Conservation (phyloP, 805 yeast species). For the Cyberlindnera bimundalis region DNA sequence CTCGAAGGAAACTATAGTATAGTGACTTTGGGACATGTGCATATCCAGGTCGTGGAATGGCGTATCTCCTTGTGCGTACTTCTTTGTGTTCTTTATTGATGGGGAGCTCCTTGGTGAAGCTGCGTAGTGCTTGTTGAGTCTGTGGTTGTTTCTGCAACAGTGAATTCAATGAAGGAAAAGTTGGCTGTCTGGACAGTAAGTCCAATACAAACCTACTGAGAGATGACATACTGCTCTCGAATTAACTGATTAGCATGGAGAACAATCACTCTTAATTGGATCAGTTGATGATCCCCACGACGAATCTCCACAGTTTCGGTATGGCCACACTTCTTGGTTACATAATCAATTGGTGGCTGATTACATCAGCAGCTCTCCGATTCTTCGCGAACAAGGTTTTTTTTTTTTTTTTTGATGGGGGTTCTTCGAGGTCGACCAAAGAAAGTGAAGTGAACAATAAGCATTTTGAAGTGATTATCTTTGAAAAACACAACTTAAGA, state of each 20-base stretch:
- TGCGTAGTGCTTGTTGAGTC: neutral
- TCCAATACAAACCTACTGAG: neutral
- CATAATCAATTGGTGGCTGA: neutral
- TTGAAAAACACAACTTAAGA: conserved; percentile 28
- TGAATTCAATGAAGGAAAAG: conserved; percentile 2
- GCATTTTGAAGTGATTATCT: too few relatives aligned
- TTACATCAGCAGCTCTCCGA: neutral
- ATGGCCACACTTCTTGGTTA: neutral
- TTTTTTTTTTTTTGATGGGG: neutral
- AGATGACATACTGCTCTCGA: neutral
- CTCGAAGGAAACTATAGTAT: conserved; percentile 24
- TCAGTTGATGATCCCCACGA: neutral
- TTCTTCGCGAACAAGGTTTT: neutral
- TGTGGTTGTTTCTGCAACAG: neutral
- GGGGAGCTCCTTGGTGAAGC: conserved; percentile 7
- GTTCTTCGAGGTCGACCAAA: too few relatives aligned
- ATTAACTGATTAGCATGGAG: too few relatives aligned
- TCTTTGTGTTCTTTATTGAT: conserved; percentile 9
- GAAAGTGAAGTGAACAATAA: too few relatives aligned
- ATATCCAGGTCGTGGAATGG: conserved; percentile 10
- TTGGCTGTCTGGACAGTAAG: conserved; percentile 1
- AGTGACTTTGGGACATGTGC: conserved; percentile 7
- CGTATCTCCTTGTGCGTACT: conserved; percentile 1
- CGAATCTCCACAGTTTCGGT: conserved; percentile 3
- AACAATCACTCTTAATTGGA: neutral